Percentiles rank a stretch among this genome's conserved stretches.
phyloP scores from a whole-genome alignment of 768 basidiomycete genomes.

The Psilocybe azurescens region DNA sequence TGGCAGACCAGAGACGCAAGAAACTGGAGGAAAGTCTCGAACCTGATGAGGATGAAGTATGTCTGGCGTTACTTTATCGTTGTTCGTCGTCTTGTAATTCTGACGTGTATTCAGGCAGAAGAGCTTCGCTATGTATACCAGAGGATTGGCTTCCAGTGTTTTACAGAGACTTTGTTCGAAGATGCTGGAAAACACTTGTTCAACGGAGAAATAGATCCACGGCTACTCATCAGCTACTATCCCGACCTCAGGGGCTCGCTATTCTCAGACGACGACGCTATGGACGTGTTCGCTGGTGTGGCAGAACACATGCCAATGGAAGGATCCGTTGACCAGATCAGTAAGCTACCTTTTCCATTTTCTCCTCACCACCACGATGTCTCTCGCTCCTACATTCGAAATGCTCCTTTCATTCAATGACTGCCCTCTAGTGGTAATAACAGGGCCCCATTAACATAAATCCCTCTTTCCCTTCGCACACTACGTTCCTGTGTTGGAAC shows the following conservation, averaged over 20 bases:
- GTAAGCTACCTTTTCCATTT: constrained; percentile 61
- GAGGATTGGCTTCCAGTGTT: constrained; percentile 79
- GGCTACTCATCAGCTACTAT: constrained; percentile 81
- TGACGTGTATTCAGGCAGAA: constrained; percentile 48
- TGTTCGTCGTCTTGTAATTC: background rate
- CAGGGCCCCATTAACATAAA: constrained; percentile 30
- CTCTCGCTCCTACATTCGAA: constrained; percentile 21
- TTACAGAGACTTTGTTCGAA: constrained; percentile 81
- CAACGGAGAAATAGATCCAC: constrained; percentile 83
- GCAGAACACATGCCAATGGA: constrained; percentile 73
- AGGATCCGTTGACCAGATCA: constrained; percentile 78
- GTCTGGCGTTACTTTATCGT: background rate
- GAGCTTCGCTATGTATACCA: constrained; percentile 83
- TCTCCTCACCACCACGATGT: constrained; percentile 22
- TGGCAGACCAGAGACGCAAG: constrained; percentile 66
- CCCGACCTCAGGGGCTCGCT: constrained; percentile 74
- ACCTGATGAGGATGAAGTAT: constrained; percentile 61
- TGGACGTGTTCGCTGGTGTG: constrained; percentile 80
- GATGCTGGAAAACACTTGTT: constrained; percentile 82
- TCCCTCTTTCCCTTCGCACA: constrained; percentile 23
- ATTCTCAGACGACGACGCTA: constrained; percentile 55
- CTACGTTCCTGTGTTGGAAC: constrained; percentile 59
- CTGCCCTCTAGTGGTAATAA: constrained; percentile 21
- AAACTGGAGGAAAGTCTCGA: constrained; percentile 57
- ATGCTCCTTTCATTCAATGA: background rate